Evolutionary conservation across 75 land plant genomes (phyloP), one percentile per base, ranked within the genome.

Genomic region (Pinus tabuliformis): DNA sequence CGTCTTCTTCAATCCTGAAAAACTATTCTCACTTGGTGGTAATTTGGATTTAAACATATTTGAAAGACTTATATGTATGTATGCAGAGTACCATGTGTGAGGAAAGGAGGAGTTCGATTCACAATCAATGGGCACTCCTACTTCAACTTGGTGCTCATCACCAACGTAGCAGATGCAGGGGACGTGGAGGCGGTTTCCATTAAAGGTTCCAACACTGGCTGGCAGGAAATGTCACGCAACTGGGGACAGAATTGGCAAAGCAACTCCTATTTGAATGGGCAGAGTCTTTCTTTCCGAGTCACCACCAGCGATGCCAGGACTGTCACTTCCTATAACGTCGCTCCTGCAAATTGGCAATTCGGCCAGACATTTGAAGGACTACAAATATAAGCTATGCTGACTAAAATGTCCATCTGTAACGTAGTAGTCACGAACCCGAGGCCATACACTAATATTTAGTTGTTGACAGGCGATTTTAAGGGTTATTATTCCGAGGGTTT

Each of bases 231-330:
- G n/a, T 56, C 56, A 20, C 60, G 83, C 33, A 81, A 62, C 21
- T 78, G 83, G 83, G 83, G 83, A 13, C 83, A 81, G 18, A 81
- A 78, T 21, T 81, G 83, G 83, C 74, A 77, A 58, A 71, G 70
- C n/a, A 56, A 56, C 37, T 70, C 73, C 1, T 77, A 77, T 17
- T 45, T 82, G 21, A 37, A 56, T 18, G 85, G 85, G n/a, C 86
- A 84, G 63, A 56, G 45, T 33, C 71, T 81, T 13, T 84, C 86
- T 12, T 84, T 84, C 79, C 70, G 60, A 18, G 84, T 81, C 28
- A 73, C 76, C 18, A 62, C 84, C n/a, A 81, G 84, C 57, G 80
- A 81, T 15, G 76, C 76, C 6, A 28, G 49, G 5, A 30, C 70
- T 1, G 21, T 73, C 17, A 57, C 63, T 20, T 65, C 84, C 1